Evolutionary conservation across 1,139 yeast species (phyloP), one percentile per base, ranked within the genome.

Genomic region (Saccharomyces hybrid): DNA sequence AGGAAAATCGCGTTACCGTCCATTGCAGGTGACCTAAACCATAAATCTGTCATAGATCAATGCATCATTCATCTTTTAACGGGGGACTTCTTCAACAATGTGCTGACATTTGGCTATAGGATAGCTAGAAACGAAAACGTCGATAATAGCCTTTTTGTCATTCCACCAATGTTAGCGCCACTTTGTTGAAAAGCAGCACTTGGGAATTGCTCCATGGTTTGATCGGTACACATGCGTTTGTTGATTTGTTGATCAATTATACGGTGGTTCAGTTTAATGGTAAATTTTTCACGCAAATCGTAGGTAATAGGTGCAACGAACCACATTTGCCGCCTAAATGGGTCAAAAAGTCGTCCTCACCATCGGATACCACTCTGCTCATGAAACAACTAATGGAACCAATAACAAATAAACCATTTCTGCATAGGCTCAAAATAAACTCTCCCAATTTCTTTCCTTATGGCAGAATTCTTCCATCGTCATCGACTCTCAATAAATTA

Each of bases 91-190:
- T 51, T 44, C 2, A 56, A 58, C 26, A 66, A 67, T 53, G 64
- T 68, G 0, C 47, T 71, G 6, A 54, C 66, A 1, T 60, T 54
- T 55, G 71, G 71, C 2, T 65, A 67, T 51, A 52, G 55, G 27
- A 51, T 65, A 14, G 67, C 63, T 1, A 58, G 55, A 14, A 56
- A 54, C 32, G 53, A 57, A 19, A 51, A 58, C 41, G 59, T 65
- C 3, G 51, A 51, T n/a, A 49, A 61, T 4, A 53, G 53, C 3
- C 54, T 66, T 2, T 62, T 47, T 64, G 69, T 47, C 53, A 49
- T 9, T 58, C 58, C 8, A 58, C 58, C 2, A 68, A 67, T 52
- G 32, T 60, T 1, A 59, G 58, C 52, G 65, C 62, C 2, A 49
- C 62, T 4, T 47, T 51, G 8, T 31, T 68, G 5, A 65, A 64